Evolutionary conservation across 176 grass and related monocot species (phyloP), one percentile per base, ranked within the genome.

Genomic region (Canna indica): DNA sequence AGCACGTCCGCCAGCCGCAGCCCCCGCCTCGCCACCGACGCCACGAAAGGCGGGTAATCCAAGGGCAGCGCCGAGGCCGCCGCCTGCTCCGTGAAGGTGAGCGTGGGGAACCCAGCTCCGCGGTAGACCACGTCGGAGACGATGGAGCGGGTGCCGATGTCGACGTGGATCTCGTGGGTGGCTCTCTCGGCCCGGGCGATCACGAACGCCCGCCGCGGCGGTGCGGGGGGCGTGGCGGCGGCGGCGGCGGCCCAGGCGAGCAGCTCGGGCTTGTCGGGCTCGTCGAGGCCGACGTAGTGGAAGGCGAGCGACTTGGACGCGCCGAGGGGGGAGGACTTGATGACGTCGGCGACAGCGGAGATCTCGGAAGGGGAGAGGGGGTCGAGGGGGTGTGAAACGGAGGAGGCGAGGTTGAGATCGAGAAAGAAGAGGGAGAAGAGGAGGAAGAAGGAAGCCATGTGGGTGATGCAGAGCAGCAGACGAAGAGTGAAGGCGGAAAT

Each of bases 271-370:
- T 95, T 95, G 64, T 90, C 85, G 3, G 87, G 87, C 75, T 95
- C 91, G 75, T 95, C 87, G 45, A 95, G 88, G 80, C 85, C 87
- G 38, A 95, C 80, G 67, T 88, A 95, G 75, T 95, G 86, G 78
- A 90, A 87, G 81, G 78, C 64, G 28, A 86, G 71, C 2, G 76
- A 57, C 20, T 22, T 33, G 22, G 46, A 50, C 1, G 81, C 38
- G 52, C 77, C 73, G 48, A 78, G 64, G 27, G 63, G 58, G n/a
- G 81, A 90, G 42, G 78, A 57, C 1, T 79, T 67, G 68, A 87
- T 73, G 29, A 85, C 57, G 20, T 3, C 30, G 45, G 75, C 47
- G 28, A 82, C 68, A 14, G 47, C 68, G 59, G 50, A 54, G 38
- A 90, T 72, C 78, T 95, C 90, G 0, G 70, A 80, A 0, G 81